Base-by-base conservation (phyloP, 306 rosid species). In the Ziziphus jujuba region DNA sequence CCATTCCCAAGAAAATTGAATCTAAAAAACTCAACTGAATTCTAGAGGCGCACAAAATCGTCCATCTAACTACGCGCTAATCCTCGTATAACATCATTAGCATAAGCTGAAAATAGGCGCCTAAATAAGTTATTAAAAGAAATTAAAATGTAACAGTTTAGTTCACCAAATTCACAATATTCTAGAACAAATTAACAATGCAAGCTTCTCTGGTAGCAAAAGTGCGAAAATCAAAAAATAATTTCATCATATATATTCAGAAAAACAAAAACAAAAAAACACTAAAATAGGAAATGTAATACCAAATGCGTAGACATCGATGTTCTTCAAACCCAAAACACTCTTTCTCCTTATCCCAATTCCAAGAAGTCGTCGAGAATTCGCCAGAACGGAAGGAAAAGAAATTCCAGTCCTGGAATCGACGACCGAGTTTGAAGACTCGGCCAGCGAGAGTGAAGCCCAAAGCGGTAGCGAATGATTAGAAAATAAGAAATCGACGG, bases 221-320 rank as follows among this genome's bases (percentile, higher is more conserved):
- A 4, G 1, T 8, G 21, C 13, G 15, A 31, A 5, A 55, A 66
- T 14, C 17, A 28, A 28, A 34, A 51, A 49, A 14, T 45, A 52
- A 61, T n/a, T n/a, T n/a, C n/a, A n/a, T n/a, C n/a, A 44, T 21
- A 50, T 7, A 36, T 11, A 65, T 22, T 63, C 14, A 9, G n/a
- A 19, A 61, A 45, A 5, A 17, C 17, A 38, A 43, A 13, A 4
- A 1, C 17, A 47, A 31, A 10, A 33, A 59, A 54, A 16, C n/a
- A n/a, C n/a, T n/a, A n/a, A n/a, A n/a, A n/a, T n/a, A 50, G 23
- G 34, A 48, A 58, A 65, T 24, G 81, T 2, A 44, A 59, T 83
- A 93, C 97, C 98, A 67, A 74, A 93, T 65, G 95, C 96, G 65
- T 93, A 93, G 52, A 93, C 95, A 74, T 90, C 87, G 70, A 93